A percentile compares a stretch with the other conserved stretches of the same genome.
Evolutionary conservation across 31 red algal genomes (phyloP).

Genomic region (Odonthalia washingtoniensis): DNA sequence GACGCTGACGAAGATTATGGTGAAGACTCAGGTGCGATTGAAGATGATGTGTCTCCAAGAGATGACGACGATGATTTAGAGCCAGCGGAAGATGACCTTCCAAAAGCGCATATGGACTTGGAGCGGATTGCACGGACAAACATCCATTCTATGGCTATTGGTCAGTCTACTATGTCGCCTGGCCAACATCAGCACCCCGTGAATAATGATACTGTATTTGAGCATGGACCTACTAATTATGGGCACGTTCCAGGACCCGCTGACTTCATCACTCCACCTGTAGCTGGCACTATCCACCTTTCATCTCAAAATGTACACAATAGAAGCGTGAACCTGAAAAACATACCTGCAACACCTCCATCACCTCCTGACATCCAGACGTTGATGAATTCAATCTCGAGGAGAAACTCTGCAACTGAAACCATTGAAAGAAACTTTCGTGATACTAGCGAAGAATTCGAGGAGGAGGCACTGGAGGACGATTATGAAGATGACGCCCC

Average conservation of each 20-base stretch:
- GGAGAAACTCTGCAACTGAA: constrained; percentile 32
- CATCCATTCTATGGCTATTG: too few species aligned
- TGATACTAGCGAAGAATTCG: neutral
- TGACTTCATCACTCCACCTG: neutral
- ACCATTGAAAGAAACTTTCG: too few species aligned
- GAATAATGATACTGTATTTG: too few species aligned
- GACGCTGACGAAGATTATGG: neutral
- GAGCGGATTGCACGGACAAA: too few species aligned
- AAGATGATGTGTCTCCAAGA: neutral
- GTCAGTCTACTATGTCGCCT: too few species aligned
- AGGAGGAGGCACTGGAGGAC: neutral
- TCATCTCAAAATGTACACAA: neutral
- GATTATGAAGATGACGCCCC: constrained; percentile 20
- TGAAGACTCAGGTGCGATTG: neutral
- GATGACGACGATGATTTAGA: neutral
- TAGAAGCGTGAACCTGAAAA: too few species aligned
- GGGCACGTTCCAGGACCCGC: neutral
- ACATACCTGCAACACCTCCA: constrained; percentile 49
- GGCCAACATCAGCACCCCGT: too few species aligned
- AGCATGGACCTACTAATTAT: too few species aligned
- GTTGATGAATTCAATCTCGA: constrained; percentile 37
- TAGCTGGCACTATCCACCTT: neutral
- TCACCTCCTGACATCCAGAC: constrained; percentile 41
- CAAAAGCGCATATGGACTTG: neutral
- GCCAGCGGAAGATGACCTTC: neutral